These are phyloP conservation scores for Plantago ovata DNA, from an alignment of 257 asterid species.

Conservation along the genomic window DNA sequence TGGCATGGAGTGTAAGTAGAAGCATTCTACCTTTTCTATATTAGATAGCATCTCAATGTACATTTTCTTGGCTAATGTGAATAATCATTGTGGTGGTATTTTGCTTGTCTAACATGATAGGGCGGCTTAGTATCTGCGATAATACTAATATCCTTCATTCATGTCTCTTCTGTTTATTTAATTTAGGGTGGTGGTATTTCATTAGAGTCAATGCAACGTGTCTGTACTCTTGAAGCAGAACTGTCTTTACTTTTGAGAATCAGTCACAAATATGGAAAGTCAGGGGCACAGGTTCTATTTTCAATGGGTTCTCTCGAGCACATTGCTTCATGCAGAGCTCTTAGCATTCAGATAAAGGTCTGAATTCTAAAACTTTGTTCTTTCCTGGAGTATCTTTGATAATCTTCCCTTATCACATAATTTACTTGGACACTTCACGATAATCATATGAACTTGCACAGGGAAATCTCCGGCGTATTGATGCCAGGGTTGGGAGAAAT, in stretches of 20 bases:
- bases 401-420: slow-evolving; percentile 4
- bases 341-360: slow-evolving; percentile 74
- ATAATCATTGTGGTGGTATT: too few species aligned
- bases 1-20: too few species aligned
- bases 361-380: slow-evolving; percentile 3
- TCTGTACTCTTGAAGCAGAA: slow-evolving; percentile 87
- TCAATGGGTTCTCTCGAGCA: slow-evolving; percentile 89
- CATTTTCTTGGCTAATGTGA: too few species aligned
- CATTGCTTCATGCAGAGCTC: slow-evolving; percentile 67
- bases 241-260: slow-evolving; percentile 75
- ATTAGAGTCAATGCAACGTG: slow-evolving; percentile 81
- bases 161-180: slow-evolving; percentile 6
- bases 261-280: slow-evolving; percentile 83
- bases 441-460: slow-evolving; percentile 24
- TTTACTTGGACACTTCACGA: slow-evolving; percentile 11
- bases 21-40: too few species aligned
- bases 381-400: slow-evolving; percentile 12
- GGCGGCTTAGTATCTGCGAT: neutral
- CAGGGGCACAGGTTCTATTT: slow-evolving; percentile 84
- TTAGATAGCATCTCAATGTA: too few species aligned
- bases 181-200: slow-evolving; percentile 74
- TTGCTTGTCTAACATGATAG: too few species aligned
- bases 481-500: slow-evolving; percentile 50
- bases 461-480: slow-evolving; percentile 58
- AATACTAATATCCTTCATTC: neutral